Evolutionary conservation across 129 eudicot genomes (phyloP).

Genomic region (Chrysanthemum lavandulifolium): DNA sequence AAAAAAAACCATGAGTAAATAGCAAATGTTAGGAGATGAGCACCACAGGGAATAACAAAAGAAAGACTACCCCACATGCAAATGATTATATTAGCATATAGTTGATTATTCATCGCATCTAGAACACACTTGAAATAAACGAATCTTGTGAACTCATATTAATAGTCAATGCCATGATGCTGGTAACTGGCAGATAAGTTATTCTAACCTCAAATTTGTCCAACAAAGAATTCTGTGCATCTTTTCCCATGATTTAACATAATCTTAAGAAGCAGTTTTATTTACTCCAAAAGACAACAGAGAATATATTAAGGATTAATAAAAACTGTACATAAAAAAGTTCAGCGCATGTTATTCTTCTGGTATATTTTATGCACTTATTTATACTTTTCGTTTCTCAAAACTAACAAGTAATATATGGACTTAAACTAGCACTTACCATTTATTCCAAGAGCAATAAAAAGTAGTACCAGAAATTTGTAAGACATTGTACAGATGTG

Average conservation of each 20-base stretch:
- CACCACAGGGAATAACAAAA: background rate
- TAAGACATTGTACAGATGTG: background rate
- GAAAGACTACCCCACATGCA: background rate
- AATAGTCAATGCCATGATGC: background rate
- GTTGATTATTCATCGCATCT: background rate
- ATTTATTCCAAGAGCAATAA: too few relatives aligned
- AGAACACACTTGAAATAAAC: background rate
- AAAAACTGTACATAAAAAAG: too few relatives aligned
- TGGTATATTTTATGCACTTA: background rate
- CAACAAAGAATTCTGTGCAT: background rate
- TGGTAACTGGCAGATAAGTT: background rate
- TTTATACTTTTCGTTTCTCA: background rate
- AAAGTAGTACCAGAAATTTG: too few relatives aligned
- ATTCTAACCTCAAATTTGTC: background rate
- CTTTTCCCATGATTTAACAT: conserved; percentile 3
- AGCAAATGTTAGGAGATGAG: conserved; percentile 2
- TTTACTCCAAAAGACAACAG: background rate
- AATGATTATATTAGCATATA: background rate
- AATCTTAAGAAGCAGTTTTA: background rate
- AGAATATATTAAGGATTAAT: background rate
- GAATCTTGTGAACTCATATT: conserved; percentile 2
- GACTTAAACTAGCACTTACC: too few relatives aligned
- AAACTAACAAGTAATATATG: too few relatives aligned
- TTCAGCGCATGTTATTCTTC: too few relatives aligned
- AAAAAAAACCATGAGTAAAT: conserved; percentile 11